A percentile compares a stretch with the other conserved stretches of the same genome.
phyloP scores from a whole-genome alignment of 768 basidiomycete species.

The Auriscalpium microsporum region DNA sequence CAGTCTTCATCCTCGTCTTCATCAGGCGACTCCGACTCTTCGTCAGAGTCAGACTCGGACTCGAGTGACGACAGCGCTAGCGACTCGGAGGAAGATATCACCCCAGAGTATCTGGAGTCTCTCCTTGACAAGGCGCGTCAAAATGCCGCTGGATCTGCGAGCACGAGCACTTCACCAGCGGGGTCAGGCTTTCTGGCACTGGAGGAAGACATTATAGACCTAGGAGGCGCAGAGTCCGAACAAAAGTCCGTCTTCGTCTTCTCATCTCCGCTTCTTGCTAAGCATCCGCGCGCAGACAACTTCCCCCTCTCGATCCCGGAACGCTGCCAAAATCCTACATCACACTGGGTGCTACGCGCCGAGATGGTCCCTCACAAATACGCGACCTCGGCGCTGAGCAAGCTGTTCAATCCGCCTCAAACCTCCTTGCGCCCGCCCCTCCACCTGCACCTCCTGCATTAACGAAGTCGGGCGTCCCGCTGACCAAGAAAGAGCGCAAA shows the following conservation, averaged over 20 bases:
- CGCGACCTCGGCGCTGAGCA: constrained; percentile 56
- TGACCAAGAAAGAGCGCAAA: constrained; percentile 68
- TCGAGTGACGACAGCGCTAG: constrained; percentile 14
- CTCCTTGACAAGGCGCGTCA: constrained; percentile 54
- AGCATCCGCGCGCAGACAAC: constrained; percentile 30
- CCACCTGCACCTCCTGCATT: constrained; percentile 56
- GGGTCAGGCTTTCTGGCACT: constrained; percentile 4
- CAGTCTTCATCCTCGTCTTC: constrained; percentile 15
- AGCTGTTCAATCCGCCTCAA: constrained; percentile 43
- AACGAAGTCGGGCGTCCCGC: constrained; percentile 50
- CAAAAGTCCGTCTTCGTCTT: constrained; percentile 27
- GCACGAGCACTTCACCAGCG: constrained; percentile 7
- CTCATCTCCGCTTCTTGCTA: background rate
- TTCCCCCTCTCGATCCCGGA: constrained; percentile 63
- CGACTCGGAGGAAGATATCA: constrained; percentile 40
- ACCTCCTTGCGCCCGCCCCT: constrained; percentile 42
- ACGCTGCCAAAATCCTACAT: constrained; percentile 59
- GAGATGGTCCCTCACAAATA: constrained; percentile 37
- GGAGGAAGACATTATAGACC: constrained; percentile 49
- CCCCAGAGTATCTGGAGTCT: constrained; percentile 52
- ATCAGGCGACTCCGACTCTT: constrained; percentile 26
- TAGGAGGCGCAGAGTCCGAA: constrained; percentile 26
- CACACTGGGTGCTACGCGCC: constrained; percentile 35
- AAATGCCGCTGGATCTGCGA: constrained; percentile 28
- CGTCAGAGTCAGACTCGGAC: constrained; percentile 27